These are phyloP conservation scores for Tremella yokohamensis DNA, from an alignment of 768 basidiomycete species.

Conservation along the genomic window DNA sequence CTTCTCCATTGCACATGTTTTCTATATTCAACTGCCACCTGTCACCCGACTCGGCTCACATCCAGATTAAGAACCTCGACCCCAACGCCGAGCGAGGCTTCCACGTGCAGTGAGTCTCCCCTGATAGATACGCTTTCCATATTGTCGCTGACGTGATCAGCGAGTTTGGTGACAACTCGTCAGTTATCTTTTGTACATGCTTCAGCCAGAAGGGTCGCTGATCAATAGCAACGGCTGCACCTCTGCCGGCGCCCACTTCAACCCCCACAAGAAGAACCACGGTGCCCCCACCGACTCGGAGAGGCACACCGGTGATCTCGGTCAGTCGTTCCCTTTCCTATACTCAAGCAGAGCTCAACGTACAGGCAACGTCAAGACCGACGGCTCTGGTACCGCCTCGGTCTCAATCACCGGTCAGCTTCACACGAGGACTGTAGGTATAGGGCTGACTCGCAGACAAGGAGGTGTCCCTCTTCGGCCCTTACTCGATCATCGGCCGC, in stretches of 20 bases:
- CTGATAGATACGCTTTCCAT: no score
- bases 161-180: slow-evolving; percentile 62
- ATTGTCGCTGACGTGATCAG: slow-evolving; percentile 37
- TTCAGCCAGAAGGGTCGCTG: neutral
- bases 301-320: slow-evolving; percentile 64
- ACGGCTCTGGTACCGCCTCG: slow-evolving; percentile 59
- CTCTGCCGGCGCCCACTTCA: slow-evolving; percentile 73
- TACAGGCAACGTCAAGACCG: slow-evolving; percentile 69
- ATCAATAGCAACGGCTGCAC: slow-evolving; percentile 45
- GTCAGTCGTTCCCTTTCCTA: slow-evolving; percentile 19
- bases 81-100: slow-evolving; percentile 65
- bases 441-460: slow-evolving; percentile 52
- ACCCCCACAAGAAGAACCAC: slow-evolving; percentile 65
- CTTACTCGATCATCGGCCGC: slow-evolving; percentile 67
- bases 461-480: slow-evolving; percentile 66
- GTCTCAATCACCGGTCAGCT: slow-evolving; percentile 57
- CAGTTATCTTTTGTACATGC: slow-evolving; percentile 51
- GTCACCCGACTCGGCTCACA: no score
- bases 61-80: slow-evolving; percentile 59
- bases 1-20: neutral
- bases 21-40: neutral
- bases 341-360: neutral
- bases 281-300: slow-evolving; percentile 58
- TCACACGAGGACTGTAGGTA: neutral
- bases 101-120: slow-evolving; percentile 70